These are phyloP conservation scores for Nepenthes mirabilis DNA, from an alignment of 148 eudicot species.

Conservation along the genomic window DNA sequence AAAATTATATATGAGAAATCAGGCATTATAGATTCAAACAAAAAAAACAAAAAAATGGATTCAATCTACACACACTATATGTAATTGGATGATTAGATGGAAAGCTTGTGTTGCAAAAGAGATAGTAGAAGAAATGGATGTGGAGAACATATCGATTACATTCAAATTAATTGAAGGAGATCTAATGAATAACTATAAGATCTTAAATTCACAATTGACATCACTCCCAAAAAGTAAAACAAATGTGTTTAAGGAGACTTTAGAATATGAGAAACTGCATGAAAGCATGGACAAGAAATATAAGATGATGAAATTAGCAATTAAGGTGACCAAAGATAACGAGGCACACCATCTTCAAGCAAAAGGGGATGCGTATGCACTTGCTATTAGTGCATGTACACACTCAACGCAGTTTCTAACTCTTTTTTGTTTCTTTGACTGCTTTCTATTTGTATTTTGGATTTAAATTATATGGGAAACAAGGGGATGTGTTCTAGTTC, in stretches of 20 bases:
- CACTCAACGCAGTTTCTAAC: too few species aligned
- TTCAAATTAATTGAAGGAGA: conserved; percentile 11
- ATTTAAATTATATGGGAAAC: too few species aligned
- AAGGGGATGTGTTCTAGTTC: too few species aligned
- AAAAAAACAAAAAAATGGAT: too few species aligned
- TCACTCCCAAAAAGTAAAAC: not conserved
- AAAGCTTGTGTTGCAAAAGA: conserved; percentile 11
- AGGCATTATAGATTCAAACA: too few species aligned
- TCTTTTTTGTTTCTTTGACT: too few species aligned
- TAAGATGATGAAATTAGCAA: not conserved
- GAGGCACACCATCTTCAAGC: conserved; percentile 5
- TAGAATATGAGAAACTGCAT: conserved; percentile 8
- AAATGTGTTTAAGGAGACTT: conserved; percentile 1
- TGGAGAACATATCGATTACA: conserved; percentile 6
- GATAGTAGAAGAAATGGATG: conserved; percentile 5
- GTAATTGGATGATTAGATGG: conserved; percentile 1
- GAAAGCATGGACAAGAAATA: not conserved
- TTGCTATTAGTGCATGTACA: too few species aligned
- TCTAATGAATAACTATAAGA: not conserved
- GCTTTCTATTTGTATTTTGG: too few species aligned
- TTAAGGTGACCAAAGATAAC: conserved; percentile 8
- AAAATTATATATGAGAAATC: too few species aligned
- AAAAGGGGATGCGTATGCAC: not conserved
- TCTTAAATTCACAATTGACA: conserved; percentile 4
- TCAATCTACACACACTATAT: too few species aligned